These are phyloP conservation scores for Tremellales sp. DNA, from an alignment of 1,284 basidiomycete genomes.

Conservation along the genomic window DNA sequence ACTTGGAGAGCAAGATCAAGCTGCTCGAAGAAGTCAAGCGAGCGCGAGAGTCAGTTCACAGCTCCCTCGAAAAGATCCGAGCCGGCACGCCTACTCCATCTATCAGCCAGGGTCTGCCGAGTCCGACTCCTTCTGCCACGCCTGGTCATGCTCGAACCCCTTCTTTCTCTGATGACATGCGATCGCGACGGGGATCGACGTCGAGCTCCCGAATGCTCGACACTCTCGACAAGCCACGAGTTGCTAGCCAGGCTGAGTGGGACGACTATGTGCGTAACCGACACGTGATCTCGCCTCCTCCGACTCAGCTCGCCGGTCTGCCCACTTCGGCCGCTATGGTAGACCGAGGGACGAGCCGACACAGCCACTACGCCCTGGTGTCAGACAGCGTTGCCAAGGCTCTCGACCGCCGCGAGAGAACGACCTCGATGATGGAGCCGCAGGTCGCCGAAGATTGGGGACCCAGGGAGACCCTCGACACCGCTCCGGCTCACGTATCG, in stretches of 20 bases:
- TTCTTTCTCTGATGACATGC: background rate
- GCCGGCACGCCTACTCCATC: slow-evolving; percentile 16
- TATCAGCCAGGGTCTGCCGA: slow-evolving; percentile 7
- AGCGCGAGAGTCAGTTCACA: slow-evolving; percentile 35
- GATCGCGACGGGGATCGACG: slow-evolving; percentile 8
- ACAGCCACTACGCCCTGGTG: slow-evolving; percentile 7
- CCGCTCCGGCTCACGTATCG: background rate
- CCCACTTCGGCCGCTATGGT: background rate
- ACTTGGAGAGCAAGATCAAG: slow-evolving; percentile 35
- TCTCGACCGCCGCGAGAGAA: slow-evolving; percentile 24
- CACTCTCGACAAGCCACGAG: background rate
- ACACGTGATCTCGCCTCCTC: slow-evolving; percentile 30
- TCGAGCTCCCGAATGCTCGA: slow-evolving; percentile 13
- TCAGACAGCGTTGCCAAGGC: slow-evolving; percentile 13
- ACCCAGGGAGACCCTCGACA: slow-evolving; percentile 1
- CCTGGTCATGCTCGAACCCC: slow-evolving; percentile 3
- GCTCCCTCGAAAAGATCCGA: slow-evolving; percentile 36
- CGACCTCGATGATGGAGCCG: slow-evolving; percentile 32
- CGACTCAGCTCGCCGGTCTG: background rate
- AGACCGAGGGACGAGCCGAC: background rate
- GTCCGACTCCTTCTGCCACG: slow-evolving; percentile 3
- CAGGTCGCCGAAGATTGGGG: slow-evolving; percentile 15
- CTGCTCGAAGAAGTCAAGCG: slow-evolving; percentile 43
- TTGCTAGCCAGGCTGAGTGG: slow-evolving; percentile 28
- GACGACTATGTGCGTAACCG: slow-evolving; percentile 36